Conservation (phyloP, 2,329 filamentous ascomycete species). For the Xylaria arbuscula region DNA sequence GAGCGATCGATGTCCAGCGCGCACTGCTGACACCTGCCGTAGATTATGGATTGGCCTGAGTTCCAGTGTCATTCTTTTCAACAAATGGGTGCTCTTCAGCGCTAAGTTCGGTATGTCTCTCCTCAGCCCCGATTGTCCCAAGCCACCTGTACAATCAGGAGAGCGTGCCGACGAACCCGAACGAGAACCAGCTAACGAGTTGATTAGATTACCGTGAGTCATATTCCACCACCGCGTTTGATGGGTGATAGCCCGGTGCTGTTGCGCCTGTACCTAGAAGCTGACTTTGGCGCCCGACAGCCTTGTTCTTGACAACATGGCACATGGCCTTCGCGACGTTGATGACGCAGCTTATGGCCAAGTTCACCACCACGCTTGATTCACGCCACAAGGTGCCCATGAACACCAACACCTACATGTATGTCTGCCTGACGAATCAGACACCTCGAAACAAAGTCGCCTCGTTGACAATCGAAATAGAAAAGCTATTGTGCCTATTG, state of each 20-base stretch:
- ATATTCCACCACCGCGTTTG: not conserved
- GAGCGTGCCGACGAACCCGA: not conserved
- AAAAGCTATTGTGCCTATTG: constrained; percentile 73
- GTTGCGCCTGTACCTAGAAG: not conserved
- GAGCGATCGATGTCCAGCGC: not conserved
- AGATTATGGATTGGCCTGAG: constrained; percentile 87
- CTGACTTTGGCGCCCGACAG: constrained; percentile 46
- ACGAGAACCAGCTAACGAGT: constrained; percentile 22
- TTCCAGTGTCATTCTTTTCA: constrained; percentile 89
- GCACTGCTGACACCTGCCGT: constrained; percentile 19
- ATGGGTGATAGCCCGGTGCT: not conserved
- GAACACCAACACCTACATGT: constrained; percentile 69
- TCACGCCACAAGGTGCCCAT: constrained; percentile 72
- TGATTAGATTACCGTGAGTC: constrained; percentile 44
- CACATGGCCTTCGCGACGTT: constrained; percentile 74
- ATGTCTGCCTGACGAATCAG: constrained; percentile 8
- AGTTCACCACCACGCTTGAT: constrained; percentile 71
- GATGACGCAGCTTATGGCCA: constrained; percentile 74
- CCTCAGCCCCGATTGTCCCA: not conserved
- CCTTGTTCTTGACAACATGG: constrained; percentile 74
- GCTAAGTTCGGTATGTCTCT: constrained; percentile 75
- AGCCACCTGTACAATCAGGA: constrained; percentile 18
- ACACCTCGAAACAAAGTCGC: not conserved
- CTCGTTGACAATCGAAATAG: constrained; percentile 32
- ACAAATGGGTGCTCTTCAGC: constrained; percentile 87